Evolutionary conservation across 352 stramenopile genomes (phyloP).

Genomic region (Globisporangium echinulatum): DNA sequence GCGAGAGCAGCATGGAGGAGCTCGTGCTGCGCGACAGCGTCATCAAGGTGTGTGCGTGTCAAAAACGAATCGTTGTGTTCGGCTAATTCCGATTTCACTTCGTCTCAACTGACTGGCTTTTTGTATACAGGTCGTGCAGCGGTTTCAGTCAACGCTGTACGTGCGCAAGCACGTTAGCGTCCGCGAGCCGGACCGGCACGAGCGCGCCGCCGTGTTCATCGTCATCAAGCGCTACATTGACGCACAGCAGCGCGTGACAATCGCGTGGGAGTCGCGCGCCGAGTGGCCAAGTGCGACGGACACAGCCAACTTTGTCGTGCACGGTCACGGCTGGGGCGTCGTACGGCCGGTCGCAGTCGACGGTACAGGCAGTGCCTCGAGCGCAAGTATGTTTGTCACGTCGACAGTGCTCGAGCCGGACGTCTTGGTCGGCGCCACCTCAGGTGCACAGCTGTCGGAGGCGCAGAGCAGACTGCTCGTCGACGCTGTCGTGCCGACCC

Average conservation of each 20-base stretch:
- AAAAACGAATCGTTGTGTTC: no score
- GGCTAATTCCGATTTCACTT: no score
- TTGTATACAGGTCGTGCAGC: neutral
- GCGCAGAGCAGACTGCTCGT: neutral
- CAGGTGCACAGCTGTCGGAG: neutral
- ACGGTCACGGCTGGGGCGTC: slow-evolving; percentile 6
- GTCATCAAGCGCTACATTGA: slow-evolving; percentile 1
- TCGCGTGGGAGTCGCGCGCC: slow-evolving; percentile 4
- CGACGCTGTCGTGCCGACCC: slow-evolving; percentile 6
- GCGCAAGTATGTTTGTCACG: neutral
- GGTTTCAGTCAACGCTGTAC: slow-evolving; percentile 1
- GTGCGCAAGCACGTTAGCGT: slow-evolving; percentile 2
- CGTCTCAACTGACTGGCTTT: no score
- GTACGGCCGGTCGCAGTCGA: neutral
- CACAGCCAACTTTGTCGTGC: neutral
- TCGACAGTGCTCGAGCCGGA: slow-evolving; percentile 6
- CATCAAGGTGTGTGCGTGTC: no score
- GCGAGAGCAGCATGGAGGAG: no score
- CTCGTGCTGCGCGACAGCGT: no score
- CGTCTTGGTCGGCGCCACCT: neutral
- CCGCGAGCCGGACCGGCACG: neutral
- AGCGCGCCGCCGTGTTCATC: neutral
- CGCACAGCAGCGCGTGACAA: neutral
- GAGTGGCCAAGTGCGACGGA: slow-evolving; percentile 4
- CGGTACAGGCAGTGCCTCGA: neutral